A percentile compares a stretch with the other conserved stretches of the same genome.
Evolutionary conservation across 2,329 filamentous ascomycete species (phyloP).

Genomic region (Diaporthe vexans): DNA sequence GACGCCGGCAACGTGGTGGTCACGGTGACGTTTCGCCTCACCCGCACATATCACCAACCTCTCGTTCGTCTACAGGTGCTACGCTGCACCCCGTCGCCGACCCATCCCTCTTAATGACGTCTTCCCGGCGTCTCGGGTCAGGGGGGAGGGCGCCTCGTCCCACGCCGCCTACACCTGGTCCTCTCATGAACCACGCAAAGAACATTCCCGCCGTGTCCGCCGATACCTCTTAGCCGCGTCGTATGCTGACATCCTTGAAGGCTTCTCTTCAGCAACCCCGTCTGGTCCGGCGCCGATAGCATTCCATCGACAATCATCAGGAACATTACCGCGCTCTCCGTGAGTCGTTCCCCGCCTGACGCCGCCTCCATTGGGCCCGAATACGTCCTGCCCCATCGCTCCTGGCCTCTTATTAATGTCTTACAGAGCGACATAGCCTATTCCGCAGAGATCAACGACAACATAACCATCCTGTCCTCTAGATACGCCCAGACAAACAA

Average conservation of each 20-base stretch:
- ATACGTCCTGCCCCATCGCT: not conserved
- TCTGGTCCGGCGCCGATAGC: conserved; percentile 64
- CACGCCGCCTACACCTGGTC: not conserved
- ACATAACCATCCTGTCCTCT: conserved; percentile 82
- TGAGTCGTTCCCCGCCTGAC: conserved; percentile 52
- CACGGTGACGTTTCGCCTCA: not conserved
- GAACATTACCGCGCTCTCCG: conserved; percentile 70
- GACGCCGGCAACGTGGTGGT: not conserved
- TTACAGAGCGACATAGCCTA: conserved; percentile 63
- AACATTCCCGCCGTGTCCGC: conserved; percentile 2
- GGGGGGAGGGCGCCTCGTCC: not conserved
- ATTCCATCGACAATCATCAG: conserved; percentile 67
- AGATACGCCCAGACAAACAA: conserved; percentile 72
- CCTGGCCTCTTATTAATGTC: conserved; percentile 25
- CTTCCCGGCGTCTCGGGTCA: conserved; percentile 9
- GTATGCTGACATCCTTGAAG: conserved; percentile 51
- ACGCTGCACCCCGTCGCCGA: not conserved
- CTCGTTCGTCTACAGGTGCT: not conserved
- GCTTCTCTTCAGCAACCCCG: conserved; percentile 72
- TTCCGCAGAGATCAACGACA: conserved; percentile 64
- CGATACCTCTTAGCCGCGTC: conserved; percentile 32
- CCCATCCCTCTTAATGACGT: not conserved
- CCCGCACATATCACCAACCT: not conserved
- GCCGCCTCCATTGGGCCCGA: not conserved
- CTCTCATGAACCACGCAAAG: not conserved